phyloP scores from a whole-genome alignment of 2,329 filamentous ascomycete genomes.

The Neofusicoccum parvum region DNA sequence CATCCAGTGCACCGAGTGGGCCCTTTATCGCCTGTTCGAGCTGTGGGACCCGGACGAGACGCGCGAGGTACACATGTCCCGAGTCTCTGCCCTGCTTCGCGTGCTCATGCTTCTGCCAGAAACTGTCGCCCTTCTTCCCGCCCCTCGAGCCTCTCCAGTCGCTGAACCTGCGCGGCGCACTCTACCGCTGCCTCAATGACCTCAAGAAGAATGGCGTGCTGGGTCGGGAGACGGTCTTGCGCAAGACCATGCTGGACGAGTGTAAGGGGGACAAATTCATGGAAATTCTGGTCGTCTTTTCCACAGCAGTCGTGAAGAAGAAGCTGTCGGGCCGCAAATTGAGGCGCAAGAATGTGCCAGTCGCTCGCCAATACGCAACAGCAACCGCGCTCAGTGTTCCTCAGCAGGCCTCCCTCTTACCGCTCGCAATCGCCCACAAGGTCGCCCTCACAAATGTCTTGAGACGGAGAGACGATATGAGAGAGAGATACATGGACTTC shows the following conservation, averaged over 20 bases:
- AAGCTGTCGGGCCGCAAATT: slow-evolving; percentile 56
- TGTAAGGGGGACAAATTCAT: slow-evolving; percentile 90
- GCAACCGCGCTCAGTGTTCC: slow-evolving; percentile 34
- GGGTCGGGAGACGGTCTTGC: slow-evolving; percentile 75
- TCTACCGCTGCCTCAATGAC: slow-evolving; percentile 79
- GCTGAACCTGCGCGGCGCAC: slow-evolving; percentile 80
- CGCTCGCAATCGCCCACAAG: slow-evolving; percentile 73
- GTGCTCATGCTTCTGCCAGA: slow-evolving; percentile 53
- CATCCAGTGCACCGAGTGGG: slow-evolving; percentile 84
- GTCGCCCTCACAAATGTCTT: slow-evolving; percentile 64
- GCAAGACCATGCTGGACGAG: slow-evolving; percentile 96
- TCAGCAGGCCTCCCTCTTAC: slow-evolving; percentile 53
- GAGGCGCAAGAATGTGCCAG: slow-evolving; percentile 36
- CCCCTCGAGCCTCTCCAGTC: slow-evolving; percentile 89
- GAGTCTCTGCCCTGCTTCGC: background rate
- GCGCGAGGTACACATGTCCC: slow-evolving; percentile 58
- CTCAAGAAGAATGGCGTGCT: slow-evolving; percentile 85
- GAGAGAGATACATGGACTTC: slow-evolving; percentile 64
- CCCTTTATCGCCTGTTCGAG: slow-evolving; percentile 81
- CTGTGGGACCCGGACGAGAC: slow-evolving; percentile 81
- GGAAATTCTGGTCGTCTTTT: slow-evolving; percentile 82
- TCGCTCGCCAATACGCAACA: slow-evolving; percentile 57
- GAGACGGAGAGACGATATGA: slow-evolving; percentile 61
- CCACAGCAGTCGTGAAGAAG: slow-evolving; percentile 77
- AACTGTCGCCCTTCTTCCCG: slow-evolving; percentile 87